A percentile compares a stretch with the other conserved stretches of the same genome.
Evolutionary conservation across 2,329 filamentous ascomycete species (phyloP).

Genomic region (Paecilomyces formosus): DNA sequence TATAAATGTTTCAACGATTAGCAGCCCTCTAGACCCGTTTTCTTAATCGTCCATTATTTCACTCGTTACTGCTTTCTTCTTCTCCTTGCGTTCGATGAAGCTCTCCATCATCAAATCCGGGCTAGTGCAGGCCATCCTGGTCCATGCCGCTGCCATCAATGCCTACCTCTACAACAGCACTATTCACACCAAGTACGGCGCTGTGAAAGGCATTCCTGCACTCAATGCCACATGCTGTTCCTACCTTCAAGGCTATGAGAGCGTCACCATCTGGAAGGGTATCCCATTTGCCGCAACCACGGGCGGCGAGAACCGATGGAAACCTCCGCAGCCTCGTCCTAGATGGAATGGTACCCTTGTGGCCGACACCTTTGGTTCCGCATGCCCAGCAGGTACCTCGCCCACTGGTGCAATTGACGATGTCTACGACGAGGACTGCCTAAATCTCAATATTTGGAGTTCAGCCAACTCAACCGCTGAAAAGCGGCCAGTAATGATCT

Average conservation of each 20-base stretch:
- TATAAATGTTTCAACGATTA: background rate
- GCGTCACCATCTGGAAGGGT: background rate
- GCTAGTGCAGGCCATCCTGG: background rate
- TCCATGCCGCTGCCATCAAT: background rate
- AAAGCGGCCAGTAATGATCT: background rate
- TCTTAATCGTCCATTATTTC: background rate
- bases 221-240: background rate
- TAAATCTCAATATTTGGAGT: background rate
- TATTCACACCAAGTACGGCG: background rate
- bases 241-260: background rate
- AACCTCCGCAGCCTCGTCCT: background rate
- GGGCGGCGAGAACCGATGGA: background rate
- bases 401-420: background rate
- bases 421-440: background rate
- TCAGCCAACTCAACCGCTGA: background rate
- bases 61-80: background rate
- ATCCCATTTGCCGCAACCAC: background rate
- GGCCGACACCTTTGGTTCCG: background rate
- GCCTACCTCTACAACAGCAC: background rate
- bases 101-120: background rate
- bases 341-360: background rate
- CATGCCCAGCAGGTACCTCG: background rate
- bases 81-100: background rate
- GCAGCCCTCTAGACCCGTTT: background rate
- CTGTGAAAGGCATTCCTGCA: background rate